These are phyloP conservation scores for Nicotiana sylvestris DNA, from an alignment of 257 asterid genomes.

Conservation along the genomic window DNA sequence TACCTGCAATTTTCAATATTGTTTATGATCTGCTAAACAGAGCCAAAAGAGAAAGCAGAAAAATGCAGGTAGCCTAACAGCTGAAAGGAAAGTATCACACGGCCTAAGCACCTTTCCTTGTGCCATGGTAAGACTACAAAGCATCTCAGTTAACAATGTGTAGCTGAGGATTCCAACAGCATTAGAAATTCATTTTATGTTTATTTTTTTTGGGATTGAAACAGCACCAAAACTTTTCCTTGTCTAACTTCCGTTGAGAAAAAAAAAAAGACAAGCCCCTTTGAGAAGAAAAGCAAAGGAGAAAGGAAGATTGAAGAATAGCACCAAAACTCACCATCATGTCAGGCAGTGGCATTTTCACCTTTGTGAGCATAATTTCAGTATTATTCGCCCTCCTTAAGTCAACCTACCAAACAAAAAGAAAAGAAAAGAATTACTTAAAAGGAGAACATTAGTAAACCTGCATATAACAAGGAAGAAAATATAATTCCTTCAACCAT, in stretches of 20 bases:
- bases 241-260: not conserved
- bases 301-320: not conserved
- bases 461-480: not conserved
- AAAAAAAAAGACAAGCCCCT: not conserved
- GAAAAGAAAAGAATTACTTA: not conserved
- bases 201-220: too few species aligned
- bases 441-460: not conserved
- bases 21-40: not conserved
- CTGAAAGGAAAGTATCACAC: not conserved
- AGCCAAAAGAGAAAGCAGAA: not conserved
- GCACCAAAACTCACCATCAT: conserved; percentile 70
- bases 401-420: conserved; percentile 65
- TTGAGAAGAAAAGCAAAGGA: conserved; percentile 1
- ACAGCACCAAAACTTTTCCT: not conserved
- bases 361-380: conserved; percentile 98
- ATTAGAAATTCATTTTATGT: not conserved
- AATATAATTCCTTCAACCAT: not conserved
- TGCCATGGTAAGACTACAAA: not conserved
- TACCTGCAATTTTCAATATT: not conserved
- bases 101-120: not conserved
- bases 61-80: not conserved
- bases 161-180: not conserved
- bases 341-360: conserved; percentile 99
- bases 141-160: not conserved
- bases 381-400: conserved; percentile 97